Base-by-base conservation (phyloP, 2,329 filamentous ascomycete species). In the Alternaria gansuensis region DNA sequence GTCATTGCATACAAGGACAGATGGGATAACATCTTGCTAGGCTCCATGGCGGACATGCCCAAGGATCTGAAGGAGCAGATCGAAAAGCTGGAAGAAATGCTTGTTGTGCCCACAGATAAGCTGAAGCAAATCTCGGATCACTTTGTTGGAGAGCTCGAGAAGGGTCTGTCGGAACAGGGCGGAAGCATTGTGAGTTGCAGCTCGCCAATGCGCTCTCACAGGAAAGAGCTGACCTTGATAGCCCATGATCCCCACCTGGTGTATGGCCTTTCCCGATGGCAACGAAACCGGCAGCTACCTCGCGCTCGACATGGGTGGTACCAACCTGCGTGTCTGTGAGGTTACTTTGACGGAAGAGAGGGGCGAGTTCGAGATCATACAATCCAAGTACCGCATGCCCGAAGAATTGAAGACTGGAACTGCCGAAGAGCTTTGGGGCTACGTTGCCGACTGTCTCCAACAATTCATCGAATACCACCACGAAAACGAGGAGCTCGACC, bases 211-310 rank as follows among this genome's bases (percentile, higher is more conserved):
- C 96, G 96, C 92, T 96, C 80, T 90, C 92, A 96, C 93, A 58
- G 97, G 92, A 91, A 96, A 87, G 14, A 21, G 9, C 57, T 64
- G 37, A 68, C 55, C 14, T 2, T 29, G 11, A 44, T 69, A 96
- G 92, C 94, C 94, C 63, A 98, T 98, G 94, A 97, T 97, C 80
- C 91, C 94, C 58, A 97, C 94, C 59, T 98, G 94, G 94, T 93
- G 96, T 61, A 93, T 97, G 88, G 88, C 87, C 49, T 93, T 92
- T 78, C 94, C 94, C 37, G 90, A 91, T 75, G 94, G 94, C 66
- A 78, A 93, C 68, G 94, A 97, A 79, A 91, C 88, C 3, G 94
- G 94, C 63, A 94, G 89, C 26, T 97, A 88, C 78, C 84, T 98
- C 46, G 93, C 94, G 62, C 84, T 98, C 52, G 94, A 98, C 75